These are phyloP conservation scores for Endoconidiophora polonica DNA, from an alignment of 2,329 filamentous ascomycete species.

Conservation along the genomic window DNA sequence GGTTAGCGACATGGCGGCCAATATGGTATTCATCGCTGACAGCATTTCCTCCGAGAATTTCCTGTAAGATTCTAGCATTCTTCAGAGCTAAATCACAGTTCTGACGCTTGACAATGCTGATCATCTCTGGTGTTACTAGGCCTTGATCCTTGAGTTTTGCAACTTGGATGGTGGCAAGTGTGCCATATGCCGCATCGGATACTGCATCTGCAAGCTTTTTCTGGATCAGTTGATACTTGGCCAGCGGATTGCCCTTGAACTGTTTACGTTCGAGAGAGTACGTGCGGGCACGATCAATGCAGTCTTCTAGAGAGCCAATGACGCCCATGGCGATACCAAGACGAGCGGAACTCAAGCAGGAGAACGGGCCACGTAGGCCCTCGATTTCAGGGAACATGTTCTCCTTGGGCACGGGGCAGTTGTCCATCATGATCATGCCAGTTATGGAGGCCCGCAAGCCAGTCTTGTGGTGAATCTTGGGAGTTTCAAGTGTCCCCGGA, in stretches of 20 bases:
- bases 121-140: conserved; percentile 77
- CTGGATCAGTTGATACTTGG: conserved; percentile 91
- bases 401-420: conserved; percentile 68
- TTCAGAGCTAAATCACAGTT: conserved; percentile 83
- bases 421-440: conserved; percentile 93
- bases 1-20: conserved; percentile 82
- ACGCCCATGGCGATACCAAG: conserved; percentile 89
- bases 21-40: conserved; percentile 95
- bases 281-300: conserved; percentile 58
- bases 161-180: conserved; percentile 79
- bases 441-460: conserved; percentile 85
- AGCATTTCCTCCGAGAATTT: conserved; percentile 96
- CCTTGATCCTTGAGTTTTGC: conserved; percentile 85
- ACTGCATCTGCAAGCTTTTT: conserved; percentile 91
- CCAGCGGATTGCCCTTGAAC: conserved; percentile 89
- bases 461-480: conserved; percentile 86
- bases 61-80: conserved; percentile 68
- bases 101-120: conserved; percentile 88
- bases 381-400: conserved; percentile 92
- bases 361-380: conserved; percentile 76
- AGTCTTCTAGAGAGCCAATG: conserved; percentile 89
- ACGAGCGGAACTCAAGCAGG: conserved; percentile 82
- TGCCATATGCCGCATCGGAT: conserved; percentile 81
- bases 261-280: conserved; percentile 91
- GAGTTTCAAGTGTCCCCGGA: conserved; percentile 77